These are phyloP conservation scores for Pseudozyma tsukubaensis DNA, from an alignment of 1,284 basidiomycete species.

Conservation along the genomic window DNA sequence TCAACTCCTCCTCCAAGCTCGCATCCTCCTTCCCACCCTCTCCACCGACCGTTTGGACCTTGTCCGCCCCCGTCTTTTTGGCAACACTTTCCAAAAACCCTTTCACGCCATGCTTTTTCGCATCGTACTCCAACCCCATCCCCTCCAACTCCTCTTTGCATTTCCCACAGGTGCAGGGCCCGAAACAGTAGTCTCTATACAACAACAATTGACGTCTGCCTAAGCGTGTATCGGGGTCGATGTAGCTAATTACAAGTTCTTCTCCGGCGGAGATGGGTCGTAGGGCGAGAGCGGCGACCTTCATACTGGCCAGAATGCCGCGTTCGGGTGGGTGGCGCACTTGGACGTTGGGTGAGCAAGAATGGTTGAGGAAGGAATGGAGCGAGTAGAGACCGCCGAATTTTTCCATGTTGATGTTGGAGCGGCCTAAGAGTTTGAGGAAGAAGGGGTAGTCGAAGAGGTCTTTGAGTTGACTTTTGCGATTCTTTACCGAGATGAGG, in stretches of 20 bases:
- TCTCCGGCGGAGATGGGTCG: conserved; percentile 77
- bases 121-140: conserved; percentile 21
- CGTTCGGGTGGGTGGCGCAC: conserved; percentile 77
- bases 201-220: conserved; percentile 75
- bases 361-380: conserved; percentile 88
- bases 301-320: conserved; percentile 73
- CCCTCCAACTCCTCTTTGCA: conserved; percentile 71
- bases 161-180: conserved; percentile 75
- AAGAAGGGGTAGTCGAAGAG: conserved; percentile 82
- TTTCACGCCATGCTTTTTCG: conserved; percentile 23
- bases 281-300: conserved; percentile 79
- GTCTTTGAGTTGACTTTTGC: conserved; percentile 73
- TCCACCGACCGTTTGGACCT: not conserved
- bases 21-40: not conserved
- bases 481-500: conserved; percentile 68
- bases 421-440: conserved; percentile 79
- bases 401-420: conserved; percentile 86
- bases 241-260: conserved; percentile 80
- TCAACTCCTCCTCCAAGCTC: conserved; percentile 55
- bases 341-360: conserved; percentile 81
- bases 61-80: conserved; percentile 12
- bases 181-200: conserved; percentile 68
- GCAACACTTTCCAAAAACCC: conserved; percentile 29
- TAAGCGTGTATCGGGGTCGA: conserved; percentile 76
- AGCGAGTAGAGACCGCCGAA: conserved; percentile 87